Percentiles rank a stretch among this genome's conserved stretches.
phyloP scores from a whole-genome alignment of 306 rosid species.

The Acacia crassicarpa region DNA sequence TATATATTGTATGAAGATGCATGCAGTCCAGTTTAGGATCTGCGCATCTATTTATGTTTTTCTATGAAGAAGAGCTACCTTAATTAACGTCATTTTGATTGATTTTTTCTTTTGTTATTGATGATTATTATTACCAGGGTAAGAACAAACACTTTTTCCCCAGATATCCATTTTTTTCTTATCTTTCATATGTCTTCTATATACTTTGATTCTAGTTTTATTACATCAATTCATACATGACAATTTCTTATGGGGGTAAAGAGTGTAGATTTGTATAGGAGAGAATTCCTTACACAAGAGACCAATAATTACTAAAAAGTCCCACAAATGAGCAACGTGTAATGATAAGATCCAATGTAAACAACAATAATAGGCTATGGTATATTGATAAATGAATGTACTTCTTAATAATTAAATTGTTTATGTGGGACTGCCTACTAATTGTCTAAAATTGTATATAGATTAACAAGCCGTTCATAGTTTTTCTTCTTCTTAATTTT shows the following conservation, averaged over 20 bases:
- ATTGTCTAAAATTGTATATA: no score
- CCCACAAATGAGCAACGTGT: no score
- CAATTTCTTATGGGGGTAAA: not conserved
- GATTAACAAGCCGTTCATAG: not conserved
- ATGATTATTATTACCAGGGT: not conserved
- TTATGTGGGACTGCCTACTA: no score
- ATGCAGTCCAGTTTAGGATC: constrained; percentile 31
- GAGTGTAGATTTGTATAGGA: not conserved
- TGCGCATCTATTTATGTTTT: constrained; percentile 14
- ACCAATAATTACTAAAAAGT: no score
- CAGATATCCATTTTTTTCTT: not conserved
- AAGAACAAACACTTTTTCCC: not conserved
- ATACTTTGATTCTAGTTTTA: not conserved
- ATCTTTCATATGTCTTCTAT: not conserved
- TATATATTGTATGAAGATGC: constrained; percentile 13
- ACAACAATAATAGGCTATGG: no score
- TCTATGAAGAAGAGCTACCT: not conserved
- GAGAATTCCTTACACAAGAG: no score
- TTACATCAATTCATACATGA: not conserved
- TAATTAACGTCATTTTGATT: not conserved
- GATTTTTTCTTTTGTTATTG: not conserved
- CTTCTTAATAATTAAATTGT: no score
- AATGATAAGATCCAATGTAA: no score
- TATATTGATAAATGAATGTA: no score
- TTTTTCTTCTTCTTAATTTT: not conserved